Evolutionary conservation across 345 rosid species (phyloP), one percentile per base, ranked within the genome.

Genomic region (Murraya paniculata): DNA sequence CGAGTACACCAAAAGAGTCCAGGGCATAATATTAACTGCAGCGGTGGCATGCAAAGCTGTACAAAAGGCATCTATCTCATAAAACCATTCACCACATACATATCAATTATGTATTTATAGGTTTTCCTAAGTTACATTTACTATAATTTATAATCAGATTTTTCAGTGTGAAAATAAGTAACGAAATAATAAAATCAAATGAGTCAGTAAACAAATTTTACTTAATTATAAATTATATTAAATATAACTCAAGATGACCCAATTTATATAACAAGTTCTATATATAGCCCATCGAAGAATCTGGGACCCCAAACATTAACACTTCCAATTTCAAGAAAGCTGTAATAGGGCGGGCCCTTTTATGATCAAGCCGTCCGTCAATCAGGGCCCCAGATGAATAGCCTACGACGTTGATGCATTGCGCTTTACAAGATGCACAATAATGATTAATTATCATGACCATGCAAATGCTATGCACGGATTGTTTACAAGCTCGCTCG

Each of bases 311-410:
- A 25, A 33, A 57, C 72, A 64, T 73, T 80, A 75, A 45, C 61
- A 72, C 73, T 25, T 70, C 27, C 78, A 70, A 73, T 76, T 81
- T 81, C 83, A 77, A 62, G 79, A 80, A 85, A 85, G 83, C 81
- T 75, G 81, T 78, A 72, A 72, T 5, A 68, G 58, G 85, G 88
- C 80, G 58, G 85, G 88, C 80, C 22, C 71, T 83, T 64, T 71
- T n/a, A 53, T 33, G 62, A 87, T 77, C 78, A 28, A 4, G 68
- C 84, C 57, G 81, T 78, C 76, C 80, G 80, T 31, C 24, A 27
- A 2, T 70, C 38, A 77, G 80, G 77, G 14, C 45, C 87, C 78
- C 58, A 13, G n/a, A 62, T 68, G 79, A 68, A 64, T 9, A 24
- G 30, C 65, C 31, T 13, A 53, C 60, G 85, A 82, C 77, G 77